Evolutionary conservation across 345 rosid species (phyloP).

Genomic region (Ricinus communis): DNA sequence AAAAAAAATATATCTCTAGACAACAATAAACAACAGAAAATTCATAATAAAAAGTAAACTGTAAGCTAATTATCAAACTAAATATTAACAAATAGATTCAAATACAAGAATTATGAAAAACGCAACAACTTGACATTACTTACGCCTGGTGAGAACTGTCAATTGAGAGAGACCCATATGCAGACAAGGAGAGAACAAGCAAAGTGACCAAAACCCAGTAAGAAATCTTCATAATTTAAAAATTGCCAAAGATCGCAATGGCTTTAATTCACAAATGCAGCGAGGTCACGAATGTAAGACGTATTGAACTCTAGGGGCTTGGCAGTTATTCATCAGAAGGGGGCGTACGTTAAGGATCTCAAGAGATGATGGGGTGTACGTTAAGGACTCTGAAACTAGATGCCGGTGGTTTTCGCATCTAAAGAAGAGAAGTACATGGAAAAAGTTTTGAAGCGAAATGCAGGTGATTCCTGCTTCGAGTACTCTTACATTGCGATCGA

Average conservation of each 20-base stretch:
- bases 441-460: constrained; percentile 13
- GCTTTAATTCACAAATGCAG: constrained; percentile 33
- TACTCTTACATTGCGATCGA: not conserved
- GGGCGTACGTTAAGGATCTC: constrained; percentile 34
- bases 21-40: not conserved
- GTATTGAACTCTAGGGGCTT: constrained; percentile 14
- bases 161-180: constrained; percentile 53
- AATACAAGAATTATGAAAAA: not conserved
- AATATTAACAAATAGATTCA: constrained; percentile 15
- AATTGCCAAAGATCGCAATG: constrained; percentile 24
- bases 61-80: too few species aligned
- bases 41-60: not conserved
- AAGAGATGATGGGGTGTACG: constrained; percentile 41
- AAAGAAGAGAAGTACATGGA: constrained; percentile 24
- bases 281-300: constrained; percentile 13
- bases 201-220: constrained; percentile 33
- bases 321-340: constrained; percentile 20
- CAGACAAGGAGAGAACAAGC: constrained; percentile 42
- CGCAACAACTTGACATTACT: constrained; percentile 29
- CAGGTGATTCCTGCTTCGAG: constrained; percentile 24
- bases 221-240: constrained; percentile 51
- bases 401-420: constrained; percentile 34
- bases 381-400: constrained; percentile 44
- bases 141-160: constrained; percentile 76
- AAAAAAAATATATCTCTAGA: not conserved